phyloP scores from a whole-genome alignment of 192 early-diverging fungal species.

The Gaertneriomyces semiglobifer region DNA sequence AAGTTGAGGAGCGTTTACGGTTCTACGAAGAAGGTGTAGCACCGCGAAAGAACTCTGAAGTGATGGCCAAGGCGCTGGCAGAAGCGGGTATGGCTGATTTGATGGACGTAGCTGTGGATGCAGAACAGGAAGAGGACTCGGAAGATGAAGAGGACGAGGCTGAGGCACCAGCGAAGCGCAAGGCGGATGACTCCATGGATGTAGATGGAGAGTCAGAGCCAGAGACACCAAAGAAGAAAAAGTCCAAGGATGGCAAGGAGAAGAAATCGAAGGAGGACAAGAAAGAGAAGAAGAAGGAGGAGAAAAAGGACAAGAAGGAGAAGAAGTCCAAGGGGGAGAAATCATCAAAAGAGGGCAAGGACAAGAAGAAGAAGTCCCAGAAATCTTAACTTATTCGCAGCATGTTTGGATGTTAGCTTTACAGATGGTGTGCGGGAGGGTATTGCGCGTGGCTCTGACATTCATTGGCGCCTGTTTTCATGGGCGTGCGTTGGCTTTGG shows the following conservation, averaged over 20 bases:
- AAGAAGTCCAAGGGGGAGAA: slow-evolving; percentile 18
- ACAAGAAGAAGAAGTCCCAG: slow-evolving; percentile 7
- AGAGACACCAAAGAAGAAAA: slow-evolving; percentile 54
- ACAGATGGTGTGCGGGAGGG: no score
- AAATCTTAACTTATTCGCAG: no score
- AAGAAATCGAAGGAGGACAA: slow-evolving; percentile 8
- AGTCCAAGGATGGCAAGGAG: slow-evolving; percentile 46
- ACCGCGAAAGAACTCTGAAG: slow-evolving; percentile 88
- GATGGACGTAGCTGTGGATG: slow-evolving; percentile 61
- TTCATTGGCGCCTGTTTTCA: no score
- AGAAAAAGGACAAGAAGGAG: slow-evolving; percentile 33
- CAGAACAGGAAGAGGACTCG: slow-evolving; percentile 42
- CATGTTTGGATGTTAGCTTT: no score
- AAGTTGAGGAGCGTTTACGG: slow-evolving; percentile 92
- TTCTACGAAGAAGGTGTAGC: slow-evolving; percentile 91
- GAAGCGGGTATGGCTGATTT: slow-evolving; percentile 56
- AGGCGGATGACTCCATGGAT: slow-evolving; percentile 50
- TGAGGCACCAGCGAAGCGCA: slow-evolving; percentile 36
- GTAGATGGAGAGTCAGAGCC: slow-evolving; percentile 37
- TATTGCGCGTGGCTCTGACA: no score
- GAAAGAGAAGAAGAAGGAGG: slow-evolving; percentile 26
- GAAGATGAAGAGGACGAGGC: slow-evolving; percentile 38
- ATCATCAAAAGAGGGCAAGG: background rate
- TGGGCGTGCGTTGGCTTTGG: no score
- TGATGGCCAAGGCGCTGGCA: slow-evolving; percentile 72